Evolutionary conservation across 2,329 filamentous ascomycete genomes (phyloP).

Genomic region (Claviceps monticola): DNA sequence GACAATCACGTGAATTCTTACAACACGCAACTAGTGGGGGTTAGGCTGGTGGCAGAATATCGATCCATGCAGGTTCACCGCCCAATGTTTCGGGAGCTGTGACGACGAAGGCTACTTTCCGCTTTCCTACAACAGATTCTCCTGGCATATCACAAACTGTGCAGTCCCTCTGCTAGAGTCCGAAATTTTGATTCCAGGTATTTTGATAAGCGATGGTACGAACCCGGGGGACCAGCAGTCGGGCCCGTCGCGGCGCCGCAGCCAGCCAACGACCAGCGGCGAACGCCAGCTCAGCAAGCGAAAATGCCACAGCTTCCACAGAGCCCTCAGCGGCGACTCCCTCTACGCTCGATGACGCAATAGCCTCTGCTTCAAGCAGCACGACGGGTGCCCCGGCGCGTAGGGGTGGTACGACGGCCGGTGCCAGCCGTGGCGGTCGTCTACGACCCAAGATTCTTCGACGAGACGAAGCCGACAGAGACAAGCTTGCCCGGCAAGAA

Average conservation of each 20-base stretch:
- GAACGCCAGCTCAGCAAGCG: conserved; percentile 14
- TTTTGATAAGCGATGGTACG: conserved; percentile 16
- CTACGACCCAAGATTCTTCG: conserved; percentile 35
- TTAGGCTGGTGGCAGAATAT: conserved; percentile 14
- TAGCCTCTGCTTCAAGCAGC: conserved; percentile 11
- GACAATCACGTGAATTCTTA: no score
- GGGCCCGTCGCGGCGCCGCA: conserved; percentile 18
- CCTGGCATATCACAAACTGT: no score
- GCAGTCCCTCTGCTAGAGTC: not conserved
- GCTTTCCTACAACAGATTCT: no score
- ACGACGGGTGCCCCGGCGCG: conserved; percentile 12
- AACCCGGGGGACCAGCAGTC: conserved; percentile 18
- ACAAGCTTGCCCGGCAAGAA: conserved; percentile 30
- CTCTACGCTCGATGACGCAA: conserved; percentile 9
- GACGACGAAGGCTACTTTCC: not conserved
- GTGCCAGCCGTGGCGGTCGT: conserved; percentile 23
- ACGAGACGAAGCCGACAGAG: conserved; percentile 36
- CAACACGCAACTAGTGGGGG: not conserved
- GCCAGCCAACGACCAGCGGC: conserved; percentile 8
- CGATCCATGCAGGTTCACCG: conserved; percentile 13
- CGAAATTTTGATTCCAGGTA: no score
- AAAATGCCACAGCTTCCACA: conserved; percentile 8
- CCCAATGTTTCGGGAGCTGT: conserved; percentile 9
- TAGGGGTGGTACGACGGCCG: conserved; percentile 20
- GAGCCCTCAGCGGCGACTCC: conserved; percentile 9